A percentile compares a stretch with the other conserved stretches of the same genome.
Conservation (phyloP, 2,329 filamentous ascomycete species). For the Pseudocercospora pini-densiflorae region DNA sequence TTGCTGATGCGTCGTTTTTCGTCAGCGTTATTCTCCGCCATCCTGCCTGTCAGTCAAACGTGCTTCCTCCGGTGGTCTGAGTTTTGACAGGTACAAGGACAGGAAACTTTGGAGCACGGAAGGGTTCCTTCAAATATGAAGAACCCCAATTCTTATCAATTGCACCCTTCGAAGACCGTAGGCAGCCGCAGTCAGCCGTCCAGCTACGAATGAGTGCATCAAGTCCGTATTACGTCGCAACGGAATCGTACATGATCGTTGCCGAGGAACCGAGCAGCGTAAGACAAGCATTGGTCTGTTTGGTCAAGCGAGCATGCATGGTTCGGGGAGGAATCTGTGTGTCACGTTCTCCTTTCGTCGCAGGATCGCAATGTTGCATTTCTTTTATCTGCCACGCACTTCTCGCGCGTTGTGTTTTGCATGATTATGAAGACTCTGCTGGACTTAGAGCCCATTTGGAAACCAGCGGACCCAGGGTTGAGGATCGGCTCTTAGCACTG, state of each 20-base stretch:
- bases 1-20: neutral
- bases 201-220: neutral
- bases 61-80: neutral
- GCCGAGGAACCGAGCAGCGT: conserved; percentile 9
- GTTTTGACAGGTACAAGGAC: neutral
- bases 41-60: neutral
- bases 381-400: neutral
- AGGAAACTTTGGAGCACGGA: neutral
- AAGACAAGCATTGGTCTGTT: neutral
- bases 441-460: too few species aligned
- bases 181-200: neutral
- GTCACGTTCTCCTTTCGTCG: too few species aligned
- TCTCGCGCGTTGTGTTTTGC: neutral
- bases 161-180: neutral
- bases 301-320: conserved; percentile 2
- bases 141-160: neutral
- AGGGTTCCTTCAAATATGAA: too few species aligned
- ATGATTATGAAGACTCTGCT: neutral
- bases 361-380: too few species aligned
- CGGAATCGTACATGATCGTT: neutral
- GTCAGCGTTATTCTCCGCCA: conserved; percentile 1
- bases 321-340: neutral
- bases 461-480: too few species aligned
- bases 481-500: too few species aligned
- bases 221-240: conserved; percentile 1